Evolutionary conservation across 176 grass and related monocot species (phyloP).

Genomic region (Elymus sibiricus): DNA sequence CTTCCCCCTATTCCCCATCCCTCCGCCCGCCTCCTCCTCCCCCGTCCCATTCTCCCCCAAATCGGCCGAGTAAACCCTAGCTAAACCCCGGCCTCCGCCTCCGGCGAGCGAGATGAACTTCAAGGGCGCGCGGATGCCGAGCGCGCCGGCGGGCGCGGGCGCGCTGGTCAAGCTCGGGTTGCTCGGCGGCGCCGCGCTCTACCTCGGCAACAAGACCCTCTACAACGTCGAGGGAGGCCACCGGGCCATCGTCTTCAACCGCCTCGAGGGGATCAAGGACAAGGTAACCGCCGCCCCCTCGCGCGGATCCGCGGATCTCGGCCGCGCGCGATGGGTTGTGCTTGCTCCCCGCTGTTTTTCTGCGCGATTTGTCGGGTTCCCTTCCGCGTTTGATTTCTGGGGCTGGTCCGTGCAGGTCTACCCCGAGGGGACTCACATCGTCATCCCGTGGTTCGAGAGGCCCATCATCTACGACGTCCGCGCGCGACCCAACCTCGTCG

Average conservation of each 20-base stretch:
- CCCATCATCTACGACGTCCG: constrained; percentile 93
- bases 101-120: constrained; percentile 40
- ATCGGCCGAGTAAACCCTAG: neutral
- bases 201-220: constrained; percentile 49
- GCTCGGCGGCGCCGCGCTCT: constrained; percentile 49
- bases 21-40: neutral
- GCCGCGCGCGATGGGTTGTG: no score
- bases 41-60: neutral
- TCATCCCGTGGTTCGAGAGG: constrained; percentile 82
- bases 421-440: constrained; percentile 85
- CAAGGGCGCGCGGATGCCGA: constrained; percentile 40
- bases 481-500: constrained; percentile 82
- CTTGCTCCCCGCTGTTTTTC: neutral
- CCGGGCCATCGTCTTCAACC: constrained; percentile 92
- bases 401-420: constrained; percentile 50
- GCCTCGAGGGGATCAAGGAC: constrained; percentile 74
- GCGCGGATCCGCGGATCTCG: neutral
- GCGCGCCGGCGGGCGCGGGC: constrained; percentile 12
- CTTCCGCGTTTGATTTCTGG: neutral
- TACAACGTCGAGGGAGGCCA: constrained; percentile 91
- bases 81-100: neutral
- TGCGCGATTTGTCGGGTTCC: neutral
- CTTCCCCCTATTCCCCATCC: neutral
- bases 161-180: constrained; percentile 43
- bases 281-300: constrained; percentile 26